phyloP scores from a whole-genome alignment of 139 green algal genomes.

The Chlorella sp. region DNA sequence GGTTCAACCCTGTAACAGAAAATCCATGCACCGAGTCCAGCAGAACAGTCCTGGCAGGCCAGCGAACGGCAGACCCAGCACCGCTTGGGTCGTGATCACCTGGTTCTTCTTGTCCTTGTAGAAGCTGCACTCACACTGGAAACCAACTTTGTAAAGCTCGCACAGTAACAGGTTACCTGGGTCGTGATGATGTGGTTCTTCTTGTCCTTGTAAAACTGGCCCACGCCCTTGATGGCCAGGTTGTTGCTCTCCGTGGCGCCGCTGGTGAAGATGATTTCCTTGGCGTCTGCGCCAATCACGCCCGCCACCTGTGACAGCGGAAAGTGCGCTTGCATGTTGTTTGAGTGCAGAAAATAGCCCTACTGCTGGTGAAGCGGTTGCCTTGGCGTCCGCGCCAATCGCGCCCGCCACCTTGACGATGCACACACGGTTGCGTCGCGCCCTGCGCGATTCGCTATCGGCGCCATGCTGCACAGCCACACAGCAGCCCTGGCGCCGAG shows the following conservation, averaged over 20 bases:
- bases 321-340: too few relatives aligned
- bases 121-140: conserved; percentile 97
- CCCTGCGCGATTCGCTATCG: too few relatives aligned
- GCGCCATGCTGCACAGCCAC: too few relatives aligned
- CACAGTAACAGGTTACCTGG: conserved; percentile 62
- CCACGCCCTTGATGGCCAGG: conserved; percentile 96
- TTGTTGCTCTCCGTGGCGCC: conserved; percentile 99
- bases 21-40: too few relatives aligned
- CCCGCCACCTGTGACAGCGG: conserved; percentile 90
- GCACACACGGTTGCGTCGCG: too few relatives aligned
- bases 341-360: too few relatives aligned
- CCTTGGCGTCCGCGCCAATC: conserved; percentile 93
- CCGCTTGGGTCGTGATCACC: conserved; percentile 97
- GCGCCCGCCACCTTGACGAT: conserved; percentile 89
- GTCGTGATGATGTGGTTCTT: conserved; percentile 98
- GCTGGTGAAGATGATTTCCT: conserved; percentile 99
- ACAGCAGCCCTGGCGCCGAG: too few relatives aligned
- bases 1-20: too few relatives aligned
- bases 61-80: too few relatives aligned
- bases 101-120: conserved; percentile 96
- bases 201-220: conserved; percentile 92
- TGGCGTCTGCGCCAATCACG: conserved; percentile 91
- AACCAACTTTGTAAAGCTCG: conserved; percentile 91
- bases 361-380: conserved; percentile 98
- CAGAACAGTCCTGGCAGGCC: too few relatives aligned